Conservation (phyloP, 805 yeast genomes). For the Candida vaughaniae region DNA sequence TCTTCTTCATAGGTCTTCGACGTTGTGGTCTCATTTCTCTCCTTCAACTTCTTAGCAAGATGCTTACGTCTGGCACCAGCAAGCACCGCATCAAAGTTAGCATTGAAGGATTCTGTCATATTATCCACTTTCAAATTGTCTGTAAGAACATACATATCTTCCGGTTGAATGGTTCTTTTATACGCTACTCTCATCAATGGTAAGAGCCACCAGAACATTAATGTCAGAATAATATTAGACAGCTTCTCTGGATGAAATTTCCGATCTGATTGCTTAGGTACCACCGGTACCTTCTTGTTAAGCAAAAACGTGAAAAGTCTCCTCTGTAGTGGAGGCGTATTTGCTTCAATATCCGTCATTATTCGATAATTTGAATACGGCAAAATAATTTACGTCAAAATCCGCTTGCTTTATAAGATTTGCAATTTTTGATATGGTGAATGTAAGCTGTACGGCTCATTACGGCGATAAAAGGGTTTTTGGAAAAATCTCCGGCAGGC, state of each 20-base stretch:
- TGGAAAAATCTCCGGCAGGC: too few relatives aligned
- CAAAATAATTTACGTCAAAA: too few relatives aligned
- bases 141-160: conserved; percentile 46
- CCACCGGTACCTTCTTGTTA: conserved; percentile 44
- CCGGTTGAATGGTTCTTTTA: conserved; percentile 59
- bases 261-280: conserved; percentile 51
- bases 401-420: too few relatives aligned
- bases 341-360: too few relatives aligned
- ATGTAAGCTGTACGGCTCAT: too few relatives aligned
- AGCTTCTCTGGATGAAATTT: conserved; percentile 33
- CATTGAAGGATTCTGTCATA: conserved; percentile 17
- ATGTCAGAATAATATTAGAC: conserved; percentile 38
- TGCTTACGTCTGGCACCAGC: conserved; percentile 1
- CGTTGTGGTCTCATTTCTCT: conserved; percentile 7
- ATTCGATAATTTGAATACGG: too few relatives aligned
- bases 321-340: conserved; percentile 27
- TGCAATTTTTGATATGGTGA: too few relatives aligned
- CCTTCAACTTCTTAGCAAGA: conserved; percentile 1
- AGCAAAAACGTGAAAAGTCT: conserved; percentile 48
- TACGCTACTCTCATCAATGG: conserved; percentile 63
- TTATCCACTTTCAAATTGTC: conserved; percentile 26
- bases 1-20: conserved; percentile 19
- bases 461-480: conserved; percentile 3
- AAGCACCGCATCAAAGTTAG: conserved; percentile 2
- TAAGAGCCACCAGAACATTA: conserved; percentile 60